A percentile compares a stretch with the other conserved stretches of the same genome.
phyloP scores from a whole-genome alignment of 805 yeast species.

The Yamadazyma philogaea region DNA sequence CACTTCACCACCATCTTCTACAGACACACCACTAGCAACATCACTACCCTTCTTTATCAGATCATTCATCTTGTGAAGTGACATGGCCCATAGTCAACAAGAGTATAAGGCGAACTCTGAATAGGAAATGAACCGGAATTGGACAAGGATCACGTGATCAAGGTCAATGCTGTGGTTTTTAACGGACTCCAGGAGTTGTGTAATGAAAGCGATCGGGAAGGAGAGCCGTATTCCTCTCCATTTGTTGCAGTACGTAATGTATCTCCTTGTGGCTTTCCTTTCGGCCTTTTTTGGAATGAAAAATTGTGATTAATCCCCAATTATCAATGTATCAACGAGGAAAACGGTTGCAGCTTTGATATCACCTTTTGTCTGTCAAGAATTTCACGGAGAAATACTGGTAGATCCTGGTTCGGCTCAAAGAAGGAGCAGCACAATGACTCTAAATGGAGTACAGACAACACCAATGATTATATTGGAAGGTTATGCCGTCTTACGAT shows the following conservation, averaged over 20 bases:
- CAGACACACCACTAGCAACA: conserved; percentile 55
- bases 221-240: conserved; percentile 74
- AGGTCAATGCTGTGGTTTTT: conserved; percentile 90
- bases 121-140: conserved; percentile 72
- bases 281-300: conserved; percentile 92
- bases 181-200: conserved; percentile 88
- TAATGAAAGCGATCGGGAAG: conserved; percentile 66
- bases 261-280: conserved; percentile 93
- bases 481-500: too few species aligned
- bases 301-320: conserved; percentile 85
- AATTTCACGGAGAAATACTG: conserved; percentile 66
- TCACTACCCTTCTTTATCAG: conserved; percentile 45
- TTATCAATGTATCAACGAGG: conserved; percentile 93
- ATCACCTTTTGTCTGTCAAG: conserved; percentile 57
- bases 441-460: too few species aligned
- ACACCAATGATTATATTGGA: too few species aligned
- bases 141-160: conserved; percentile 89
- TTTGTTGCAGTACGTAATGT: conserved; percentile 87
- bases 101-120: conserved; percentile 80
- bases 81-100: conserved; percentile 98
- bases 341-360: conserved; percentile 82
- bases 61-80: conserved; percentile 87
- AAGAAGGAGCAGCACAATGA: too few species aligned
- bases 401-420: too few species aligned
- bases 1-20: conserved; percentile 78